Percentiles rank a stretch among this genome's conserved stretches.
phyloP scores from a whole-genome alignment of 225 moss, liverwort and hornwort genomes.

The Marchantia paleacea region DNA sequence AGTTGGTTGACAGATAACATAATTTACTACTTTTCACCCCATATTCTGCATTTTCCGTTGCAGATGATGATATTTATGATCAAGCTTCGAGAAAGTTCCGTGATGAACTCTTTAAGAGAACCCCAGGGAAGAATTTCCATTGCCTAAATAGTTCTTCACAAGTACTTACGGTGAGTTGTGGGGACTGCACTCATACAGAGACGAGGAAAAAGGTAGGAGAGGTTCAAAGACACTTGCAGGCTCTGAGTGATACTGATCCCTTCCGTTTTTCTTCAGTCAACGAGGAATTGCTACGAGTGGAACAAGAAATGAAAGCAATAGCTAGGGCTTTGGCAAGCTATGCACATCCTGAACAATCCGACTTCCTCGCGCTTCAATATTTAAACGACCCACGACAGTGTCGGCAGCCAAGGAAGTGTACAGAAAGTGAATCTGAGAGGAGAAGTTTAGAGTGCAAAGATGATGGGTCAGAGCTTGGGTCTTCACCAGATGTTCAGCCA shows the following conservation, averaged over 20 bases:
- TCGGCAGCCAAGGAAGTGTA: not conserved
- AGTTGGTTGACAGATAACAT: too few relatives aligned
- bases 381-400: not conserved
- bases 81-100: constrained; percentile 30
- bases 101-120: constrained; percentile 34
- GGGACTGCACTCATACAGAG: not conserved
- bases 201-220: constrained; percentile 12
- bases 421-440: not conserved
- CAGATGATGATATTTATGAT: constrained; percentile 31
- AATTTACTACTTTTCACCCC: too few relatives aligned
- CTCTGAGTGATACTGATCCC: constrained; percentile 13
- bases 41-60: not conserved
- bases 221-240: constrained; percentile 1
- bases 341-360: constrained; percentile 11
- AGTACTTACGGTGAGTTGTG: constrained; percentile 5
- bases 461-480: not conserved
- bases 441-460: not conserved
- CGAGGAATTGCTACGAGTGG: constrained; percentile 33
- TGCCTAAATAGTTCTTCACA: not conserved
- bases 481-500: not conserved
- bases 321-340: constrained; percentile 21
- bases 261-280: constrained; percentile 33
- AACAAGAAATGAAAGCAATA: constrained; percentile 39
- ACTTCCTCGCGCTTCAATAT: not conserved
- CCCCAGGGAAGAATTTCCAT: not conserved